phyloP scores from a whole-genome alignment of 257 asterid species.

The Solanum piurae region DNA sequence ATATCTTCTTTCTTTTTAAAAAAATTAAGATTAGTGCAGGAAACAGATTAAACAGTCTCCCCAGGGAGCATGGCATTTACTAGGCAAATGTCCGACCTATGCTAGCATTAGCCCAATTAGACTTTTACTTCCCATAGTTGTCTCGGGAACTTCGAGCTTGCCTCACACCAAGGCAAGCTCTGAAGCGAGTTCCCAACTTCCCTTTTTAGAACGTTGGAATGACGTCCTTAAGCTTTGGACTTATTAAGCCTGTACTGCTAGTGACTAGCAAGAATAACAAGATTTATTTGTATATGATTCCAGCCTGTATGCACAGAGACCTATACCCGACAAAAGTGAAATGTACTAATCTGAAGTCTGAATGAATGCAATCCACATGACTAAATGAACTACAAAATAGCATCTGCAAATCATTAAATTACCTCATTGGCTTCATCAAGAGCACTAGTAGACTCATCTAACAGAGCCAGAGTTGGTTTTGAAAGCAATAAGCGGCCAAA shows the following conservation, averaged over 20 bases:
- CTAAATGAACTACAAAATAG: not conserved
- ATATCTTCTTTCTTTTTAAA: not conserved
- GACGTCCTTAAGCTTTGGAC: not conserved
- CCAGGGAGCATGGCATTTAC: not conserved
- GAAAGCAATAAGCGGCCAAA: conserved; percentile 74
- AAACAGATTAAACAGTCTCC: not conserved
- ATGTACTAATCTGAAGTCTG: not conserved
- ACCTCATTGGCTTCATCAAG: conserved; percentile 86
- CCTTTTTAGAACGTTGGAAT: not conserved
- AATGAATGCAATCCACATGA: not conserved
- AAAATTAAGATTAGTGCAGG: not conserved
- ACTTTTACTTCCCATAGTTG: not conserved
- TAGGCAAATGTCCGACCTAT: not conserved
- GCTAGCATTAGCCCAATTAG: not conserved
- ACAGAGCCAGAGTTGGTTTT: conserved; percentile 47
- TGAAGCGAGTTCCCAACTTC: not conserved
- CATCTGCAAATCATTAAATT: not conserved
- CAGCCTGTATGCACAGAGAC: not conserved
- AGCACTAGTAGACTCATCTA: conserved; percentile 89
- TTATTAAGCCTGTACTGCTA: not conserved
- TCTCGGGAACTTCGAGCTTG: not conserved
- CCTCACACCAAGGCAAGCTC: not conserved
- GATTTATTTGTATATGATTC: not conserved
- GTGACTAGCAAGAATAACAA: not conserved
- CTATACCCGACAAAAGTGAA: not conserved